Percentiles rank a stretch among this genome's conserved stretches.
These are phyloP conservation scores for Pythium sukuiense DNA, from an alignment of 352 stramenopile genomes.

Conservation along the genomic window DNA sequence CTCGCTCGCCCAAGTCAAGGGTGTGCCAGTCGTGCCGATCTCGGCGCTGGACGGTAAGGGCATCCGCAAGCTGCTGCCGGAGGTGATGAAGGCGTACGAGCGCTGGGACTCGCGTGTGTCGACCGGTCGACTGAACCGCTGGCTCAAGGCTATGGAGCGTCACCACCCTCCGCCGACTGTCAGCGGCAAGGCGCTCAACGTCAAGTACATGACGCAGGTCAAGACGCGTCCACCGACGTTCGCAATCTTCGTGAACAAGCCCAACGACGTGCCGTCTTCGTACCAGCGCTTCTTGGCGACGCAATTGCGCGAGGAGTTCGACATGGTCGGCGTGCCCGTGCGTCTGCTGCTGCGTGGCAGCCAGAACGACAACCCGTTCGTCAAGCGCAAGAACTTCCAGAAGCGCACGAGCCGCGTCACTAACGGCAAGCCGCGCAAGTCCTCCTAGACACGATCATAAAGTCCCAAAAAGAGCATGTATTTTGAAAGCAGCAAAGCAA, in stretches of 20 bases:
- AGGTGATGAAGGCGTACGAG: constrained; percentile 83
- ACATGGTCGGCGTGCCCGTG: constrained; percentile 81
- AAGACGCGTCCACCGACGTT: constrained; percentile 83
- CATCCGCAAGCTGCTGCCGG: constrained; percentile 76
- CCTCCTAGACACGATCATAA: neutral
- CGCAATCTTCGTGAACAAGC: constrained; percentile 81
- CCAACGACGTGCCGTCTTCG: constrained; percentile 65
- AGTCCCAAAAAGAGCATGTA: constrained; percentile 4
- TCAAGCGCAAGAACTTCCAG: constrained; percentile 84
- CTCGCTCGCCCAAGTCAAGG: constrained; percentile 74
- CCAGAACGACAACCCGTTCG: constrained; percentile 76
- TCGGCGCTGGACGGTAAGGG: constrained; percentile 73
- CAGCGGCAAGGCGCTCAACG: constrained; percentile 83
- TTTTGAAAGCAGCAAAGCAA: neutral
- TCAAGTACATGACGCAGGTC: constrained; percentile 89
- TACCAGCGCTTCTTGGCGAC: constrained; percentile 79
- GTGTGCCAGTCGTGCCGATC: constrained; percentile 78
- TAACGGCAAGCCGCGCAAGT: constrained; percentile 55
- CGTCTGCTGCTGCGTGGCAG: constrained; percentile 75
- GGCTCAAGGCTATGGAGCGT: constrained; percentile 81
- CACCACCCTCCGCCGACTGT: constrained; percentile 81
- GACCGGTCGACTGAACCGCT: constrained; percentile 76
- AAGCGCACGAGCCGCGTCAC: constrained; percentile 67
- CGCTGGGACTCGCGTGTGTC: constrained; percentile 79
- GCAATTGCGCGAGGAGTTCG: constrained; percentile 81